Evolutionary conservation across 1,284 basidiomycete species (phyloP), one percentile per base, ranked within the genome.

Genomic region (Fomitopsis palustris): DNA sequence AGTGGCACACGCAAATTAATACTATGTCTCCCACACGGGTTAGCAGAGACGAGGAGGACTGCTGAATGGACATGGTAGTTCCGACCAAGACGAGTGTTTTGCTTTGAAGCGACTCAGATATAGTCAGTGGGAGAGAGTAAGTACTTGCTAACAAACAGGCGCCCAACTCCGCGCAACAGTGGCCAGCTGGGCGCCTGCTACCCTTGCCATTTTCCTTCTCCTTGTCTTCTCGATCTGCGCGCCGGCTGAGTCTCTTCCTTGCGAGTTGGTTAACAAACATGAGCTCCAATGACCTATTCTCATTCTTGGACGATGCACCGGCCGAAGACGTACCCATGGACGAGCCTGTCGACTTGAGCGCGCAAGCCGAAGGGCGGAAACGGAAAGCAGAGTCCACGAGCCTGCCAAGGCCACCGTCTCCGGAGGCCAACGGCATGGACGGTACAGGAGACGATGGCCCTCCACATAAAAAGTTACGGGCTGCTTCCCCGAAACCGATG

Each of bases 401-500:
- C 29, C 56, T 29, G 4, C 42, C 58, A 21, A 56, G 61, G 41
- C 56, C 62, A 7, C 58, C 63, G 1, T 47, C 59, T 45, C 27
- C 42, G 33, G 54, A 62, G 19, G 60, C 33, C 7, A 54, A 61
- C 27, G 62, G 54, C 60, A 60, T 57, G 1, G 65, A 65, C 17
- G 45, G 53, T 17, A 21, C 8, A 23, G 5, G 10, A 16, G 45
- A 47, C 7, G 60, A 43, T 14, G 69, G 65, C 14, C 67, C 67
- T 14, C 60, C 57, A 10, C 29, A 68, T 12, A 88, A 88, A 71
- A 84, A 79, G 65, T 74, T 76, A 5, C 76, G 84, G 35, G 60
- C 83, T 7, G 78, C 78, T 0, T 83, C 85, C 0, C 83, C 85
- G 4, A 78, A 81, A 54, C 89, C 93, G 1, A 78, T 93, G 0